Evolutionary conservation across 2,329 filamentous ascomycete species (phyloP).

Genomic region (Alternaria arborescens): DNA sequence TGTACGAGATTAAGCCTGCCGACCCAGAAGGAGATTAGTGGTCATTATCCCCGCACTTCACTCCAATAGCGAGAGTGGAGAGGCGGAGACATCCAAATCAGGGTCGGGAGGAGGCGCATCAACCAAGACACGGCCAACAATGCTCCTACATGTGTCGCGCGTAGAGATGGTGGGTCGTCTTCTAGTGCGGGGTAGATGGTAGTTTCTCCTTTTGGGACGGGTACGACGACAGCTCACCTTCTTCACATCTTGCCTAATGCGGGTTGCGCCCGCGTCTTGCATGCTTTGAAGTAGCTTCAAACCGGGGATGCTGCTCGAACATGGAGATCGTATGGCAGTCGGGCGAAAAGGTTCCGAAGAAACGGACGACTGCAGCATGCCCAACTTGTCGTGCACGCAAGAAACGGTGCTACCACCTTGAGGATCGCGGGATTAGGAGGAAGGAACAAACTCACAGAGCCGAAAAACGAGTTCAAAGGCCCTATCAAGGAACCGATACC

Average conservation of each 20-base stretch:
- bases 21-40: slow-evolving; percentile 7
- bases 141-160: slow-evolving; percentile 1
- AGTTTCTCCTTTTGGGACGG: not conserved
- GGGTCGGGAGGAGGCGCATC: slow-evolving; percentile 3
- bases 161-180: not conserved
- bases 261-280: not conserved
- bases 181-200: slow-evolving; percentile 1
- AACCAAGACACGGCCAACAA: slow-evolving; percentile 3
- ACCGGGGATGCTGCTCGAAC: not conserved
- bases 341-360: not conserved
- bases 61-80: not conserved
- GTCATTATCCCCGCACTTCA: not conserved
- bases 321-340: slow-evolving; percentile 12
- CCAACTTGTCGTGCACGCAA: slow-evolving; percentile 8
- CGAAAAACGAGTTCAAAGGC: not conserved
- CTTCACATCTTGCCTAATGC: not conserved
- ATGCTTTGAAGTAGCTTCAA: not conserved
- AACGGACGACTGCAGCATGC: slow-evolving; percentile 6
- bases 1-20: not conserved
- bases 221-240: not conserved
- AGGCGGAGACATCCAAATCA: slow-evolving; percentile 3
- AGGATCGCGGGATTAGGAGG: not conserved
- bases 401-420: slow-evolving; percentile 9
- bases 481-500: not conserved
- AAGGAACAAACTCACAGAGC: not conserved